phyloP scores from a whole-genome alignment of 2,329 filamentous ascomycete genomes.

The Botryosphaeria dothidea region DNA sequence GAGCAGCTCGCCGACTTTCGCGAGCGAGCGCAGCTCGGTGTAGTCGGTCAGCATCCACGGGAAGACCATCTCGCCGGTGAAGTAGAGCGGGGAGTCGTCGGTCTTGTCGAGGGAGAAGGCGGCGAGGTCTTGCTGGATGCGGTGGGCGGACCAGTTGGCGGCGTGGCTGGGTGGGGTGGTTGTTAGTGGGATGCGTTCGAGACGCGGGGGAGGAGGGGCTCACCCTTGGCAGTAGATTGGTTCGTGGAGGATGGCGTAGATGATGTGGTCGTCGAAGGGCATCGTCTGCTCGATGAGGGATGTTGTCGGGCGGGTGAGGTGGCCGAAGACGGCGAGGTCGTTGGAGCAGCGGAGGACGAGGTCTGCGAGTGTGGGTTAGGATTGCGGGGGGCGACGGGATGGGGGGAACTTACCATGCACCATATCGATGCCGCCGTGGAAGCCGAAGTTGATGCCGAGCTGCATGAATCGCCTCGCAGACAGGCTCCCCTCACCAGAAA shows the following conservation, averaged over 20 bases:
- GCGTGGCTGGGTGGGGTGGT: neutral
- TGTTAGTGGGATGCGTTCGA: neutral
- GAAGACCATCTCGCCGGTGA: conserved; percentile 89
- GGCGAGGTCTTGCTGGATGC: conserved; percentile 56
- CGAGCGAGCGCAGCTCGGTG: conserved; percentile 70
- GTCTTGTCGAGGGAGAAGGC: conserved; percentile 49
- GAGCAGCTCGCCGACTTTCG: conserved; percentile 68
- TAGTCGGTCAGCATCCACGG: conserved; percentile 83
- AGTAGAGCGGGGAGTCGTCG: conserved; percentile 62
- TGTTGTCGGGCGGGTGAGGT: conserved; percentile 72
- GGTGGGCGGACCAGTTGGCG: conserved; percentile 69
- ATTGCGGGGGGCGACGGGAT: neutral
- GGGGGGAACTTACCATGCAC: conserved; percentile 59
- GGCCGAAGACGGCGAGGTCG: conserved; percentile 76
- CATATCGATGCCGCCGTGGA: conserved; percentile 72
- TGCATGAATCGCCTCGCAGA: conserved; percentile 75
- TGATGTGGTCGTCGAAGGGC: conserved; percentile 72
- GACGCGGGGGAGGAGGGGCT: conserved; percentile 42
- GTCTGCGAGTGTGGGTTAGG: conserved; percentile 34
- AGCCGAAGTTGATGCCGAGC: conserved; percentile 75
- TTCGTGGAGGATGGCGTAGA: conserved; percentile 88
- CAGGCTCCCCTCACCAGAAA: conserved; percentile 73
- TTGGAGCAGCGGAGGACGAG: conserved; percentile 68
- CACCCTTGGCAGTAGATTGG: conserved; percentile 77
- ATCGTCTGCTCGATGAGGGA: conserved; percentile 66